Evolutionary conservation across 768 basidiomycete genomes (phyloP), one percentile per base, ranked within the genome.

Genomic region (Strobilomyces dryophilus): DNA sequence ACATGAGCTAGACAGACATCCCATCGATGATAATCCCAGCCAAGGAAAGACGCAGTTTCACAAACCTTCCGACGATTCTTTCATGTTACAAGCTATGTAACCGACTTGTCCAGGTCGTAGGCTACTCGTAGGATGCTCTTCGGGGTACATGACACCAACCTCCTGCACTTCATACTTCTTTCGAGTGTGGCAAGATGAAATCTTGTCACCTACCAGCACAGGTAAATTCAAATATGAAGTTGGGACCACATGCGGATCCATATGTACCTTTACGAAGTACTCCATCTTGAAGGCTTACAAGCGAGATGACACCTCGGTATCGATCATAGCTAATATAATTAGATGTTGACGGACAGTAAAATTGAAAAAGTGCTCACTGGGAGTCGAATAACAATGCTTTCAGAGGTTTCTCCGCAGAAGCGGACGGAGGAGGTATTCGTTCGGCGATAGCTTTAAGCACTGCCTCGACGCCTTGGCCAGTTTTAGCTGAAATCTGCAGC

Each of bases 61-160:
- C 65, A 40, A 51, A 93, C 94, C 94, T 76, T 98, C 93, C 14
- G 89, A 83, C 10, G 90, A 89, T 61, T 97, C 89, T 69, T 98
- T 99, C 95, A 99, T 98, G 65, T 94, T 95, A 70, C 95, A 98
- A 1, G 92, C 89, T 52, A 92, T 79, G 63, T 83, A 94, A 15
- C 92, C 90, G 17, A 93, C 92, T 71, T 93, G 91, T 7, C 91
- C 91, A 34, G 88, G 80, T 51, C 79, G 77, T 43, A 93, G 72
- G 50, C 75, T 77, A 11, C 73, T 73, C 0, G 86, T 88, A 12
- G 89, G 78, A n/a, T 85, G 75, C 68, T 95, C 92, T 63, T 92
- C 89, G 5, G 95, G 95, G 66, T 94, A 77, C 79, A 95, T 84
- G 50, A 95, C 80, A 14, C 95, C 95, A 29, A 97, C 70, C 60